Evolutionary conservation across 768 basidiomycete genomes (phyloP), one percentile per base, ranked within the genome.

Genomic region (Grammothele lineata): DNA sequence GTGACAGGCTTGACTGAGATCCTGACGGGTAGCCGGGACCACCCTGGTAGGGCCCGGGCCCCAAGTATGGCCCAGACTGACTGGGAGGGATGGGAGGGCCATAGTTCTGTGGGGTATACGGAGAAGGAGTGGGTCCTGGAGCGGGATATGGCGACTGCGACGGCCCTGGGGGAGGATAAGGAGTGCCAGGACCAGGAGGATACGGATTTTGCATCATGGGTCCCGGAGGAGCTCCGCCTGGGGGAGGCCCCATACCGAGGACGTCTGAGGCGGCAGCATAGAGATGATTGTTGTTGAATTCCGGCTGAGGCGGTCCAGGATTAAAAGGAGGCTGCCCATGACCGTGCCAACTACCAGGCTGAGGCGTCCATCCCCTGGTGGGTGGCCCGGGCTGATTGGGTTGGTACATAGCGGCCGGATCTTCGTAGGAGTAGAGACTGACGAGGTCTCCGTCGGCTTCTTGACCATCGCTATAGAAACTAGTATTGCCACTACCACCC

Each of bases 231-330:
- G 56, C 40, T 4, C 48, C 58, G 18, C 67, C 69, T 12, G 76
- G 77, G 37, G 84, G 84, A 17, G 79, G 85, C 0, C 76, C 81
- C 78, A 87, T 82, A 14, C 88, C 88, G 14, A 92, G 73, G 8
- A 90, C 84, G 62, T 85, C 80, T 8, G 88, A 87, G 8, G 89
- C 89, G 12, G 87, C 88, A 9, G 77, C 75, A 62, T 87, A 85
- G 11, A 88, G 64, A 30, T 74, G 69, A 59, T 82, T 79, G 54
- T 77, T 81, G 59, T 82, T 78, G 54, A 78, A 81, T 43, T 76
- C 74, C 25, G 32, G 26, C 5, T 40, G 39, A 4, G 51, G 52
- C 19, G 47, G 51, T 23, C 54, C 46, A 12, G 46, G 36, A 18
- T 46, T 48, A 37, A 46, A 52, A 19, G 40, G 45, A 7, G 47